These are phyloP conservation scores for Isabelozyma pseudorhagii DNA, from an alignment of 805 yeast genomes.

Conservation along the genomic window DNA sequence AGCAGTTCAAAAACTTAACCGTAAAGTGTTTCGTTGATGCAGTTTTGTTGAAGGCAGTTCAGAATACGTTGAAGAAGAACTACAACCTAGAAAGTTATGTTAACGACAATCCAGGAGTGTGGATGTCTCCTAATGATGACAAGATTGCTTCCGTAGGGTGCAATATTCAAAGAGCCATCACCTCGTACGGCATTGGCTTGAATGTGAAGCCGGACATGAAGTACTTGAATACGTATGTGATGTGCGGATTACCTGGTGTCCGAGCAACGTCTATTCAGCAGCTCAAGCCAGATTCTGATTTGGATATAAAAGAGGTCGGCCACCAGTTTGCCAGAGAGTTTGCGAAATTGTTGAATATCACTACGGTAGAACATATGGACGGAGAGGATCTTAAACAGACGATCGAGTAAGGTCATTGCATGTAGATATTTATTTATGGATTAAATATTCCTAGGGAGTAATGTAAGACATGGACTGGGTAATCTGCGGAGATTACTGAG, in stretches of 20 bases:
- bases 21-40: conserved; percentile 64
- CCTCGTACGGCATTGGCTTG: conserved; percentile 86
- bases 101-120: conserved; percentile 83
- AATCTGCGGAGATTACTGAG: no score
- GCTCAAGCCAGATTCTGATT: conserved; percentile 8
- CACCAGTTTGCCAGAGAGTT: conserved; percentile 33
- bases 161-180: conserved; percentile 76
- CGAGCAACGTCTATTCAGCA: conserved; percentile 33
- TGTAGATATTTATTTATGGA: neutral
- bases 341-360: conserved; percentile 30
- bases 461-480: no score
- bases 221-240: conserved; percentile 65
- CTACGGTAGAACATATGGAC: conserved; percentile 32
- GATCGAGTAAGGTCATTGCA: neutral
- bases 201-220: conserved; percentile 73
- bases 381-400: conserved; percentile 19
- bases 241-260: conserved; percentile 79
- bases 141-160: conserved; percentile 91
- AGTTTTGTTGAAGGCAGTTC: conserved; percentile 57
- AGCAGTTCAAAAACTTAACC: conserved; percentile 52
- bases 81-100: conserved; percentile 44
- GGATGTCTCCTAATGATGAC: conserved; percentile 49
- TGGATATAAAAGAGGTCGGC: conserved; percentile 19
- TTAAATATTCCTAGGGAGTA: neutral
- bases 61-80: conserved; percentile 39